Evolutionary conservation across 768 basidiomycete genomes (phyloP).

Genomic region (Sporobolomyces pararoseus): DNA sequence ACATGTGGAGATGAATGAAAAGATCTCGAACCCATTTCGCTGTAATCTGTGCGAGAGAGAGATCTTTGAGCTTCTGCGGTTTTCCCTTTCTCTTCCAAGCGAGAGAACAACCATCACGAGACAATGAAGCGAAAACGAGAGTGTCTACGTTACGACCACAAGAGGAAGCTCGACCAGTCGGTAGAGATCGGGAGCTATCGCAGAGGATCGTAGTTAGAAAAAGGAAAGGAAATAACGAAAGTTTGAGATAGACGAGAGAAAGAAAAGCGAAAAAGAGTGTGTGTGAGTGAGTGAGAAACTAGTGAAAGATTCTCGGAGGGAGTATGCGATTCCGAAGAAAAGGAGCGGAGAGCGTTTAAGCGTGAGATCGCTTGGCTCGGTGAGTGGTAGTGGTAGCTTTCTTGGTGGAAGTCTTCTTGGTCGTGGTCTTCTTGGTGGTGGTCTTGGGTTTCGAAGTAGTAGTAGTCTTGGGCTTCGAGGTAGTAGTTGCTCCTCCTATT

Average conservation of each 20-base stretch:
- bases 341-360: not conserved
- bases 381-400: slow-evolving; percentile 13
- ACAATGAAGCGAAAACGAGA: not conserved
- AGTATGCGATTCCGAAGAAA: not conserved
- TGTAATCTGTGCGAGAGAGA: too few relatives aligned
- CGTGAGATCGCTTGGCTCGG: slow-evolving; percentile 15
- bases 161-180: not conserved
- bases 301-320: not conserved
- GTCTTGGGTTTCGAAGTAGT: not conserved
- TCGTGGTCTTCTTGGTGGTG: slow-evolving; percentile 7
- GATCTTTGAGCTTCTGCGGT: too few relatives aligned
- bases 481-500: not conserved
- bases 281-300: not conserved
- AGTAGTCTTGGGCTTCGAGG: not conserved
- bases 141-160: not conserved
- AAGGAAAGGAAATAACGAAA: too few relatives aligned
- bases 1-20: slow-evolving; percentile 58
- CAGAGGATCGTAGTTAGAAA: too few relatives aligned
- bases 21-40: not conserved
- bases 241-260: not conserved
- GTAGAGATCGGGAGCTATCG: too few relatives aligned
- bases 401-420: slow-evolving; percentile 21
- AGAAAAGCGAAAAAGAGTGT: not conserved
- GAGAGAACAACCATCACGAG: too few relatives aligned
- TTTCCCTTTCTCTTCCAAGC: too few relatives aligned